Evolutionary conservation across 1,139 yeast genomes (phyloP), one percentile per base, ranked within the genome.

Genomic region (Sugiyamaella japonica): DNA sequence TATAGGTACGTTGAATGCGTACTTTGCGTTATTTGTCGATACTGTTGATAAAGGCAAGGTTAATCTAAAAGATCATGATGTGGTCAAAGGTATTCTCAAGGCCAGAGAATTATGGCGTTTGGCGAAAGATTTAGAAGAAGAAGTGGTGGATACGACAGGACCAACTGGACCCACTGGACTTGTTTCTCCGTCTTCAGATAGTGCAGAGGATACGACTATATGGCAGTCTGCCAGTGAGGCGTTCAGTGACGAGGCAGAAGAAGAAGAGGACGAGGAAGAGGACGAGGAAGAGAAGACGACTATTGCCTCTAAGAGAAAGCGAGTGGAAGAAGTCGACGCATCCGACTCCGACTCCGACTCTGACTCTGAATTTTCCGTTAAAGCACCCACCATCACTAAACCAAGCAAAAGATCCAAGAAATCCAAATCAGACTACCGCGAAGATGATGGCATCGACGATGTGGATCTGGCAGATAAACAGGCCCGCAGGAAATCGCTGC

Each of bases 381-480:
- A 82, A 59, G 73, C 82, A 52, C 73, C 76, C 16, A 70, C 76
- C 54, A 79, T 85, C 68, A 63, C 67, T 6, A 78, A 75, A 63
- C 70, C 64, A 47, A 51, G 50, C 39, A 52, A 51, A 50, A 49
- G 38, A 32, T 44, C 39, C 25, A 52, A 43, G 29, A 38, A 49
- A 10, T 34, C 50, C 12, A 55, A 43, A 45, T 64, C 63, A 51
- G 95, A 88, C 68, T 85, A 76, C 65, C 76, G 81, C 12, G 96
- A 54, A 34, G 75, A 83, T 39, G 80, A 66, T 2, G 68, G 80
- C 15, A 75, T 82, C 42, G 89, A 86, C 50, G 93, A 85, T 34
- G 84, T 89, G 49, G 98, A 93, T 69, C 79, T 81, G 59, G 96
- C 89, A 68, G 99, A 91, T 53, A 90, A 93, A 70, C 81, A 79